A percentile compares a stretch with the other conserved stretches of the same genome.
Conservation (phyloP, 306 rosid species). For the Crotalaria pallida region DNA sequence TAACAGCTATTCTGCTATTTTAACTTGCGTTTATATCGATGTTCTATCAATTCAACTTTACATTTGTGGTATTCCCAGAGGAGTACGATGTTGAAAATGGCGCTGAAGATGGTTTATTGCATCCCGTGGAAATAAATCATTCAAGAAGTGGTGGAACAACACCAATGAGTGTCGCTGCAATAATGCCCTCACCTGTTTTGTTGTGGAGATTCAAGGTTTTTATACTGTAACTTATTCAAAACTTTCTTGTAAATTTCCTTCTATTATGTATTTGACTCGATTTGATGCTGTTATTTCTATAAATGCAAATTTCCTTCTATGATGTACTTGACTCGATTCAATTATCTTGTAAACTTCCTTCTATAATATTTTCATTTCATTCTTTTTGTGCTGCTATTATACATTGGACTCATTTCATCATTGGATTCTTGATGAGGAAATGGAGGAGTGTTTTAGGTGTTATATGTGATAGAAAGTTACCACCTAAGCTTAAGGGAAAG, state of each 20-base stretch:
- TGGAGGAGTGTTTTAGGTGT: no score
- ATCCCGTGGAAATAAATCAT: conserved; percentile 40
- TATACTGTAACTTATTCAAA: neutral
- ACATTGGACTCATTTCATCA: no score
- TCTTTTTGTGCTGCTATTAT: neutral
- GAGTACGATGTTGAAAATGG: conserved; percentile 64
- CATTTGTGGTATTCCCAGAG: conserved; percentile 34
- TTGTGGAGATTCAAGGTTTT: conserved; percentile 91
- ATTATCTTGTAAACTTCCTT: no score
- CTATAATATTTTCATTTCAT: neutral
- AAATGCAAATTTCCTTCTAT: neutral
- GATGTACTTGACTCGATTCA: no score
- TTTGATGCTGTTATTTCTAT: conserved; percentile 11
- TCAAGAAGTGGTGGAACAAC: conserved; percentile 45
- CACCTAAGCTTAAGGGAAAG: no score
- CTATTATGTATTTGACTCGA: neutral
- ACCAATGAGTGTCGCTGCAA: conserved; percentile 37
- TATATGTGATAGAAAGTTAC: no score
- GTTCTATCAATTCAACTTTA: conserved; percentile 1
- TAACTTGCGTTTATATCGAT: neutral
- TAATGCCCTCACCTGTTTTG: conserved; percentile 81
- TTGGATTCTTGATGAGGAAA: no score
- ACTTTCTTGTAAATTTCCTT: neutral
- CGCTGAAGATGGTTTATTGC: conserved; percentile 55
- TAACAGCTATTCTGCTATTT: neutral